Evolutionary conservation across 2,329 filamentous ascomycete genomes (phyloP), one percentile per base, ranked within the genome.

Genomic region (Colletotrichum aenigma): DNA sequence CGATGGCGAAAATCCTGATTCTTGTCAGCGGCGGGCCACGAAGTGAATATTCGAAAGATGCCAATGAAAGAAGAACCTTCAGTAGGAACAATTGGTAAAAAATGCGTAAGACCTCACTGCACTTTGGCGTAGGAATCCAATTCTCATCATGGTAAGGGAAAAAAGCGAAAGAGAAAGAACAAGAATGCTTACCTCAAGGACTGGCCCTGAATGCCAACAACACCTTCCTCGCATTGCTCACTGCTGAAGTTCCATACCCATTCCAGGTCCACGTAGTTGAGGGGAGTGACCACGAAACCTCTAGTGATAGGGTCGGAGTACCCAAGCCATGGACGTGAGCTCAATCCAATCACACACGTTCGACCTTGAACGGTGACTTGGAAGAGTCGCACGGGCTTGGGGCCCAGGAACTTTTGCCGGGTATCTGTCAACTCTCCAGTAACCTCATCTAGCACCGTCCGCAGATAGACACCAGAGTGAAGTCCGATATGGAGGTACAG

Each of bases 201-300:
- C 84, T 96, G 94, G 64, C 93, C 95, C 85, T 97, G 95, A 76
- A 98, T 96, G 76, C 96, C 96, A 70, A 98, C 96, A 89, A 98
- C 96, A 71, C 96, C 96, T 85, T 98, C 95, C 58, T 94, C 93
- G 81, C 96, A 98, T 84, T 98, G 95, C 83, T 98, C 95, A 82
- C 96, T 98, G 84, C 95, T 96, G 82, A 99, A 98, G 80, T 97
- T 98, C 94, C 96, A 98, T 5, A 95, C 96, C 89, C 95, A 98
- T 84, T 98, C 96, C 32, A 99, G 91, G 55, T 94, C 93, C 69
- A 94, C 93, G 81, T 98, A 98, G 83, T 95, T 95, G 34, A 99
- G 87, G 1, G 97, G 97, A 1, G 96, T 98, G 79, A 98, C 93
- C 85, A 97, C 95, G 81, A 98, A 98, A 48, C 93, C 93, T 81